Conservation (phyloP, 139 green algal species). For the Chlorella sorokiniana region DNA sequence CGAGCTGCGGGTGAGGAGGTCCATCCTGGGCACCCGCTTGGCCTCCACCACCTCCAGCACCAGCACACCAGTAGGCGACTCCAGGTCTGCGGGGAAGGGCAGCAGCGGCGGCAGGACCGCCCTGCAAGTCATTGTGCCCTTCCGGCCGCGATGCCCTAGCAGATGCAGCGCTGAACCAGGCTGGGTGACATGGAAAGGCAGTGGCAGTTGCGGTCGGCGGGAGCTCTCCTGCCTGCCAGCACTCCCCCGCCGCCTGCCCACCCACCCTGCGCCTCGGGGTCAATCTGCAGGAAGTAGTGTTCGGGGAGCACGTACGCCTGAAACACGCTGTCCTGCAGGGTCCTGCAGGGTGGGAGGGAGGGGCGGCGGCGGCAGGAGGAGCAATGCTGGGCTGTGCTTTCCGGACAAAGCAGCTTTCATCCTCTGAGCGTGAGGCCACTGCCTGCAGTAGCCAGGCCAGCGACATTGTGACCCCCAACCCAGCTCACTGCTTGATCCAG, state of each 20-base stretch:
- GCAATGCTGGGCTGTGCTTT: not conserved
- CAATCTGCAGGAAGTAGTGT: conserved; percentile 38
- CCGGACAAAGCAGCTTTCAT: no score
- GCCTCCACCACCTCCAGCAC: conserved; percentile 30
- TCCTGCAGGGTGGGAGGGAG: not conserved
- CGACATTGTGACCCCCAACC: not conserved
- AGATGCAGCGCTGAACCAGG: no score
- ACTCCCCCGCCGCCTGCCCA: not conserved
- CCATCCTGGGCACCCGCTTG: conserved; percentile 19
- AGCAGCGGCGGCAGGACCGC: not conserved
- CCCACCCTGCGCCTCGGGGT: conserved; percentile 27
- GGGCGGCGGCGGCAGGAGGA: not conserved
- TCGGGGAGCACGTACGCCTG: conserved; percentile 19
- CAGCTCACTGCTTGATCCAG: conserved; percentile 27
- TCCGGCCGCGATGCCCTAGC: no score
- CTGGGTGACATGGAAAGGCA: not conserved
- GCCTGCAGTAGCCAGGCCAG: no score
- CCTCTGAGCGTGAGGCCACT: no score
- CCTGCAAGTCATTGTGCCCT: no score
- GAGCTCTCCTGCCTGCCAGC: not conserved
- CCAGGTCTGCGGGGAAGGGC: conserved; percentile 7
- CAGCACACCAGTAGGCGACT: conserved; percentile 23
- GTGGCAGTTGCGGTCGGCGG: not conserved
- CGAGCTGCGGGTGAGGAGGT: conserved; percentile 8
- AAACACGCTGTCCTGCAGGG: conserved; percentile 15